A percentile compares a stretch with the other conserved stretches of the same genome.
phyloP scores from a whole-genome alignment of 306 rosid genomes.

The Begonia fuchsioides region DNA sequence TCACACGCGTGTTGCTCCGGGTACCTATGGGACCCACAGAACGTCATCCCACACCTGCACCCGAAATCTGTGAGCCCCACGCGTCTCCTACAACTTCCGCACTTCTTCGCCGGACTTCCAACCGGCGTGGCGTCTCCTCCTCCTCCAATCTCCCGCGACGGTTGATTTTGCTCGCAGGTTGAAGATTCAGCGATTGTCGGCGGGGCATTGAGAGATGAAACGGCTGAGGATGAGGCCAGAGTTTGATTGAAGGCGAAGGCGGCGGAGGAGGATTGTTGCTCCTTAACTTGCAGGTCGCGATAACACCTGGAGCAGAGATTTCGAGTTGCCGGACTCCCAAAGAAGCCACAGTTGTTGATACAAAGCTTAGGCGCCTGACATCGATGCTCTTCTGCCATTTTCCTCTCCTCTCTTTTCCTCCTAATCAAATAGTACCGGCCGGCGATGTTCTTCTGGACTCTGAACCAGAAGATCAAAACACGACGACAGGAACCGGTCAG shows the following conservation, averaged over 20 bases:
- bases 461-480: no score
- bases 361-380: conserved; percentile 67
- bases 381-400: conserved; percentile 84
- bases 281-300: conserved; percentile 56
- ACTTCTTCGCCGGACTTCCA: background rate
- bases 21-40: conserved; percentile 72
- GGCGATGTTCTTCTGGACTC: no score
- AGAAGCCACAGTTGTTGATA: conserved; percentile 73
- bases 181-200: background rate
- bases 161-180: no score
- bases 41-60: conserved; percentile 61
- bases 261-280: conserved; percentile 46
- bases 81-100: conserved; percentile 37
- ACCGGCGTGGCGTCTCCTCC: no score
- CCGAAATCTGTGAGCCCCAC: conserved; percentile 61
- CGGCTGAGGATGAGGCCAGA: conserved; percentile 12
- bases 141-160: background rate
- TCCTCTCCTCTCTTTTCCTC: background rate
- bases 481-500: no score
- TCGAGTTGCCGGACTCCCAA: conserved; percentile 53
- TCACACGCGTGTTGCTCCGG: conserved; percentile 71
- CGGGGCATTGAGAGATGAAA: background rate
- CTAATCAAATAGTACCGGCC: no score
- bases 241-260: conserved; percentile 47
- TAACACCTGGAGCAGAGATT: conserved; percentile 64